Conservation (phyloP, 2,329 filamentous ascomycete genomes). For the Venturia carpophila region DNA sequence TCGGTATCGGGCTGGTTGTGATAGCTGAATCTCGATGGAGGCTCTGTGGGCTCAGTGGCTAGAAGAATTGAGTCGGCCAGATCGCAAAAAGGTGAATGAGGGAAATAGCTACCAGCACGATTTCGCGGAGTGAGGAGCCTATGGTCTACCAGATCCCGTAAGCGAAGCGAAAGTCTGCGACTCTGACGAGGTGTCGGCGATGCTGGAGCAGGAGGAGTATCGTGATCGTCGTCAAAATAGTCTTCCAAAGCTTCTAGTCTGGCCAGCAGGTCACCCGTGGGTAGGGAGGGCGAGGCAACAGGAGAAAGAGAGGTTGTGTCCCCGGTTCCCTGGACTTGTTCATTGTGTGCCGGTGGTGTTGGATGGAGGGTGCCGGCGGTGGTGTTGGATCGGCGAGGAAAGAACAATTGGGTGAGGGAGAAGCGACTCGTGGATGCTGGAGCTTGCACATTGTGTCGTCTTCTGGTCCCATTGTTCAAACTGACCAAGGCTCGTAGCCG, state of each 20-base stretch:
- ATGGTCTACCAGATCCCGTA: constrained; percentile 3
- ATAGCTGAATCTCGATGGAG: neutral
- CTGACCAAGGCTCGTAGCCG: neutral
- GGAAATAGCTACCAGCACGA: constrained; percentile 9
- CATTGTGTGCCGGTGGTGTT: neutral
- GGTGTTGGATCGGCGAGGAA: neutral
- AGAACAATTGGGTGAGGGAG: neutral
- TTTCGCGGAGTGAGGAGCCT: neutral
- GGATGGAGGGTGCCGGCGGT: neutral
- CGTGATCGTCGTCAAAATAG: constrained; percentile 7
- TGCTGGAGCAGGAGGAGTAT: constrained; percentile 1
- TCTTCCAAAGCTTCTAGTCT: constrained; percentile 6
- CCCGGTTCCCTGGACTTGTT: neutral
- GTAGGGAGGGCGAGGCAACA: neutral
- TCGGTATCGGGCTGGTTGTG: neutral
- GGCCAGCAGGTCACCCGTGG: constrained; percentile 1
- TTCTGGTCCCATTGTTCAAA: neutral
- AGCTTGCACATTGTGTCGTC: neutral
- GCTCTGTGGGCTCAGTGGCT: neutral
- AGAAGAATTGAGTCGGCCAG: constrained; percentile 1
- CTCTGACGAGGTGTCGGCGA: neutral
- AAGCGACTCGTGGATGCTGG: neutral
- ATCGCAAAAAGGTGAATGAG: neutral
- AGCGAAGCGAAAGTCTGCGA: constrained; percentile 10
- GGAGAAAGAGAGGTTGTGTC: neutral